Conservation (phyloP, 805 yeast genomes). For the Yamadazyma kitorensis region DNA sequence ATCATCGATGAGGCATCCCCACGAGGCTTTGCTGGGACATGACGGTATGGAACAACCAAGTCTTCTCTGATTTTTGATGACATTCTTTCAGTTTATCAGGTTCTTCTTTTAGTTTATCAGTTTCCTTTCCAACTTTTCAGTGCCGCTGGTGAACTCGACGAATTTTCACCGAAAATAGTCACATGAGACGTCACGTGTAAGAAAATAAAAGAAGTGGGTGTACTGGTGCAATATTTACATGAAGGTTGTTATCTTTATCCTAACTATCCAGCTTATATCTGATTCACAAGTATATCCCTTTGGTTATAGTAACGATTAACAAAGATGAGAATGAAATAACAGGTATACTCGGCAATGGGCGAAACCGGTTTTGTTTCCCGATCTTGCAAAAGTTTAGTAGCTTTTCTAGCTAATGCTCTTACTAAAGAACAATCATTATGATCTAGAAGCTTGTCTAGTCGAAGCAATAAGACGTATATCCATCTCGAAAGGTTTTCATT, state of each 20-base stretch:
- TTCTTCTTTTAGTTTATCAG: too few species aligned
- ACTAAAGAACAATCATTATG: conserved; percentile 30
- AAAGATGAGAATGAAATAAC: conserved; percentile 29
- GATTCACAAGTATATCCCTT: too few species aligned
- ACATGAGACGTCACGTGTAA: too few species aligned
- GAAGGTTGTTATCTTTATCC: too few species aligned
- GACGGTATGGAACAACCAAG: conserved; percentile 39
- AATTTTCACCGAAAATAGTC: neutral
- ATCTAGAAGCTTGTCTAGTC: conserved; percentile 35
- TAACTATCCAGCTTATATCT: too few species aligned
- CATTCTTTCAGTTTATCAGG: too few species aligned
- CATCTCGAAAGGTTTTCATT: conserved; percentile 28
- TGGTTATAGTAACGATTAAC: conserved; percentile 36
- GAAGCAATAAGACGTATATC: conserved; percentile 33
- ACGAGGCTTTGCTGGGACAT: conserved; percentile 47
- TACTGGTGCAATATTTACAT: too few species aligned
- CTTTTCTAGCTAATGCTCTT: conserved; percentile 38
- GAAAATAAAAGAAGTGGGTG: too few species aligned
- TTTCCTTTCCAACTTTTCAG: neutral
- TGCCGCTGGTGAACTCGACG: neutral
- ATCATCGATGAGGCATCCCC: conserved; percentile 43
- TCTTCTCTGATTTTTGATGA: conserved; percentile 29
- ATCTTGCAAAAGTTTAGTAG: conserved; percentile 25
- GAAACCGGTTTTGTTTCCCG: too few species aligned
- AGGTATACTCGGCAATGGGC: conserved; percentile 23